A percentile compares a stretch with the other conserved stretches of the same genome.
Conservation (phyloP, 768 basidiomycete species). For the Boletus tomentosulus region DNA sequence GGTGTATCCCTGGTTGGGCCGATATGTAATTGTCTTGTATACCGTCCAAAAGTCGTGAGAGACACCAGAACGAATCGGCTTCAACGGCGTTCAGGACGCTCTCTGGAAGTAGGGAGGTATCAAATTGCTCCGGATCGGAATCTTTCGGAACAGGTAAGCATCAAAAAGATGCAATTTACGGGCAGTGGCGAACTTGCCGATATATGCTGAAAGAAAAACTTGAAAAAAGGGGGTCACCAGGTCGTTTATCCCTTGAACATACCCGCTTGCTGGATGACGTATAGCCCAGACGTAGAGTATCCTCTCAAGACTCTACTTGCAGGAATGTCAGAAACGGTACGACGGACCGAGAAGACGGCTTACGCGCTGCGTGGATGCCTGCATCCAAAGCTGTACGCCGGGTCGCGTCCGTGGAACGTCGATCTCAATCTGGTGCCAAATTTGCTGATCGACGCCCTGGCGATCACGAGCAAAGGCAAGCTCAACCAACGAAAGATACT, state of each 20-base stretch:
- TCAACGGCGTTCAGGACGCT: conserved; percentile 80
- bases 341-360: conserved; percentile 21
- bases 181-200: conserved; percentile 50
- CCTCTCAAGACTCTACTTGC: conserved; percentile 77
- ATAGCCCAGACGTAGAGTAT: conserved; percentile 99
- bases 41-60: conserved; percentile 90
- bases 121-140: conserved; percentile 85
- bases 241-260: conserved; percentile 99
- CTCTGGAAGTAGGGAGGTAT: conserved; percentile 70
- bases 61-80: conserved; percentile 98
- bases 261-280: conserved; percentile 95
- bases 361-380: conserved; percentile 84
- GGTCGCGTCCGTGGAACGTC: conserved; percentile 96
- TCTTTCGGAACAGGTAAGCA: conserved; percentile 45
- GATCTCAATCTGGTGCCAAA: conserved; percentile 99
- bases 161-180: neutral
- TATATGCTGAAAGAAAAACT: conserved; percentile 93
- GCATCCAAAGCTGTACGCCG: conserved; percentile 89
- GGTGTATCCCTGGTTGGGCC: conserved; percentile 93
- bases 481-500: conserved; percentile 86
- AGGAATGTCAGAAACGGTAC: conserved; percentile 17
- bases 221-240: conserved; percentile 97
- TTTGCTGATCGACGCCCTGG: conserved; percentile 87
- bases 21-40: conserved; percentile 99
- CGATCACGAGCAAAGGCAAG: conserved; percentile 85